Base-by-base conservation (phyloP, 2,329 filamentous ascomycete species). In the Alternaria incomplexa region DNA sequence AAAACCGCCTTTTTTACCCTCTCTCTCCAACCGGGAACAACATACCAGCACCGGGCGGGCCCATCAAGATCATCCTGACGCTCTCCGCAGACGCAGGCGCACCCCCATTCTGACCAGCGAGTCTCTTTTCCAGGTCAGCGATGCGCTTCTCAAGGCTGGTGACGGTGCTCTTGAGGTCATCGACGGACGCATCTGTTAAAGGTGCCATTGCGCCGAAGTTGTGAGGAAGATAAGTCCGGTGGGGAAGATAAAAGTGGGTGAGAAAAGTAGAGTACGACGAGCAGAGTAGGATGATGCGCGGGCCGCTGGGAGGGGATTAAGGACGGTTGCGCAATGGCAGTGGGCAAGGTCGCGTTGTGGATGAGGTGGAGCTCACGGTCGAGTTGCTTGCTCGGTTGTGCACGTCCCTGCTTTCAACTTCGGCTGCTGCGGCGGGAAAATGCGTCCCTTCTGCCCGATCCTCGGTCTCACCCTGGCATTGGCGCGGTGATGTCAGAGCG, bases 61-160 rank as follows among this genome's bases (percentile, higher is more conserved):
- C 96, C 85, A 99, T 98, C 78, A 99, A 85, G 77, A 99, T 93
- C 92, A 99, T 97, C 84, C 96, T 91, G 83, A 99, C 88, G 78
- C 91, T 88, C 72, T 90, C 79, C 72, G 85, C 83, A 72, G 73
- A 79, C 79, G 77, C 81, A 73, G 72, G 50, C 25, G 70, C 66
- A 48, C 71, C 69, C 55, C 76, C 69, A 28, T 64, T 67, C 58
- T 74, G 71, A 60, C 81, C 81, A 45, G 81, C 78, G 63, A 96
- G 85, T 79, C 89, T 89, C 77, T 87, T 82, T 83, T 99, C 96
- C 71, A 99, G 88, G 78, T 92, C 88, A 82, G 91, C 90, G 76
- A 99, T 91, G 77, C 95, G 91, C 79, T 88, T 85, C 84, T 98
- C 93, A 74, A 99, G 90, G 83, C 89, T 88, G 80, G 88, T 85